Conservation (phyloP, 768 basidiomycete genomes). For the Rhodocollybia butyracea region DNA sequence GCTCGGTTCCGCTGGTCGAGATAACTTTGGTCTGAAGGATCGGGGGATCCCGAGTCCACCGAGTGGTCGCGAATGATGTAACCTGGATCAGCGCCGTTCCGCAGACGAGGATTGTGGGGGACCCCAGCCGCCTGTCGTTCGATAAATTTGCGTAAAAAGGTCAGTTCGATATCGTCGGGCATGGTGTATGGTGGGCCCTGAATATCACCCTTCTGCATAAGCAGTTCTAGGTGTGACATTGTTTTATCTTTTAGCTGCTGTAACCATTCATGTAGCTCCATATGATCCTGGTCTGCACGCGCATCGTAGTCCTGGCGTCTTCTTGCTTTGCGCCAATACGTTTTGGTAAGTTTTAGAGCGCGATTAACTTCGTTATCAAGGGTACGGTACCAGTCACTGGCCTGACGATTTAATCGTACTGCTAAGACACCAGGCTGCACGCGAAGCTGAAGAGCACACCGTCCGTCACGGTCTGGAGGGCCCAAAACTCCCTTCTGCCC, state of each 20-base stretch:
- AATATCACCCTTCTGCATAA: conserved; percentile 87
- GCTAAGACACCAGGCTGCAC: conserved; percentile 82
- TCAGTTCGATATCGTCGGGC: conserved; percentile 74
- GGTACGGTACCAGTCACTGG: conserved; percentile 80
- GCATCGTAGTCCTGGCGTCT: conserved; percentile 84
- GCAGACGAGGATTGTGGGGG: conserved; percentile 77
- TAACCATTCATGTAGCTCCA: conserved; percentile 86
- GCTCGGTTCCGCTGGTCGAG: conserved; percentile 20
- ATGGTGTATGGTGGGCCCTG: conserved; percentile 80
- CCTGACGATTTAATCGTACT: conserved; percentile 68
- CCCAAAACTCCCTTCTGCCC: conserved; percentile 80
- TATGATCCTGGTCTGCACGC: conserved; percentile 83
- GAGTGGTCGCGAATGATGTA: conserved; percentile 44
- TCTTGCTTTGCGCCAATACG: conserved; percentile 81
- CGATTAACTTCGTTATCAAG: conserved; percentile 78
- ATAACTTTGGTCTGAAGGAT: conserved; percentile 42
- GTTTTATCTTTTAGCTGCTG: conserved; percentile 87
- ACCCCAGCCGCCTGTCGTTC: conserved; percentile 74
- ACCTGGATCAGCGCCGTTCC: conserved; percentile 40
- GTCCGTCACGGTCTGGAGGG: conserved; percentile 70
- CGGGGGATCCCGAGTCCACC: conserved; percentile 44
- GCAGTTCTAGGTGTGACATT: conserved; percentile 82
- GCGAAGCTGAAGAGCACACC: conserved; percentile 72
- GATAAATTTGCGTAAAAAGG: conserved; percentile 79
- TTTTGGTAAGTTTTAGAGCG: conserved; percentile 81